Evolutionary conservation across 495 filamentous ascomycete genomes (phyloP), one percentile per base, ranked within the genome.

Genomic region (Lophiotrema nucula): DNA sequence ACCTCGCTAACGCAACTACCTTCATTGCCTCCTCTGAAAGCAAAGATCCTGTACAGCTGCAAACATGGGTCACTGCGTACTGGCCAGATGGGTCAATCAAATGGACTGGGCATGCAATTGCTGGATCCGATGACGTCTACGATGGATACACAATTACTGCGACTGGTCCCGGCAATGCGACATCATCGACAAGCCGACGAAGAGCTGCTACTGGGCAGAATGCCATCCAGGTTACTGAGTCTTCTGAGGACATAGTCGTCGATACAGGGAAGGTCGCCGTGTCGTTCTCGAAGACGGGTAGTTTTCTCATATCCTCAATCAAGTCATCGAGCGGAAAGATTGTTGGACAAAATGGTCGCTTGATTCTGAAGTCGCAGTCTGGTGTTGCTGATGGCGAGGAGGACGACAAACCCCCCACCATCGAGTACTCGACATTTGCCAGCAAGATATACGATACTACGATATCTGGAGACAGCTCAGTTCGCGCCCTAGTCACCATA

Each of bases 51-150:
- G 27, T 37, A 19, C 13, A 47, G 21, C 42, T 47, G 13, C 42
- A 56, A 18, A 47, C 53, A 2, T 56, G 53, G 53, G 22, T 41
- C n/a, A 56, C 53, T 1, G 53, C 53, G 27, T 56, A 56, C 28
- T 56, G 53, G 53, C 53, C 53, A 1, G 53, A 56, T 39, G 43
- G 43, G 6, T 47, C 53, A 1, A 16, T 47, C 8, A 56, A 56
- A 21, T 56, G 53, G 53, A 38, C 42, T 15, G 53, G 42, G 23
- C 53, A 56, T 27, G 53, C 53, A 1, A 37, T 56, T 24, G 26
- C 42, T 3, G 42, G n/a, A 3, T 47, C 53, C 19, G 43, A 38
- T 2, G 18, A 28, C 4, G 12, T n/a, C 1, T 26, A 23, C 21
- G 33, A 56, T n/a, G 44, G 21, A 47, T 56, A 56, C 28, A 56